A percentile compares a stretch with the other conserved stretches of the same genome.
Conservation (phyloP, 495 filamentous ascomycete species). For the Clohesyomyces aquaticus region DNA sequence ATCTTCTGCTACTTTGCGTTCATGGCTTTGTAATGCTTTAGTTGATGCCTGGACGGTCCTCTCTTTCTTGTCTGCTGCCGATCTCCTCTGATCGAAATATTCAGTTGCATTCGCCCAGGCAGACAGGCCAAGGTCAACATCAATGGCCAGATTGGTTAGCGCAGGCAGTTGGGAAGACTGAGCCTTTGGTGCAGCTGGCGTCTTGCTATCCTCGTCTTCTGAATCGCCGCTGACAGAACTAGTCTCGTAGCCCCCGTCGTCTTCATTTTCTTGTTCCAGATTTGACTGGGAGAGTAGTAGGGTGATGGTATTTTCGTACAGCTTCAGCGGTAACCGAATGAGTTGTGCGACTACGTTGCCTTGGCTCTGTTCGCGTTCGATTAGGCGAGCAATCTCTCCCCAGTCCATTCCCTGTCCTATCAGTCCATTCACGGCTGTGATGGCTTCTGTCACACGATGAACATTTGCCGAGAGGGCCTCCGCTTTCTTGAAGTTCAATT, state of each 20-base stretch:
- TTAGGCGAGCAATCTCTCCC: slow-evolving; percentile 83
- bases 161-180: slow-evolving; percentile 48
- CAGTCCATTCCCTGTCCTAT: slow-evolving; percentile 96
- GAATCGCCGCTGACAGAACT: slow-evolving; percentile 63
- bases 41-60: slow-evolving; percentile 81
- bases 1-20: slow-evolving; percentile 83
- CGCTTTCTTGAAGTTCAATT: slow-evolving; percentile 85
- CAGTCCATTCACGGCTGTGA: slow-evolving; percentile 85
- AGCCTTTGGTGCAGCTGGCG: slow-evolving; percentile 48
- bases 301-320: slow-evolving; percentile 86
- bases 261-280: slow-evolving; percentile 60
- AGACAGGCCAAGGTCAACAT: slow-evolving; percentile 79
- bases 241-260: slow-evolving; percentile 64
- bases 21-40: slow-evolving; percentile 84
- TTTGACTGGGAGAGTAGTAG: slow-evolving; percentile 73
- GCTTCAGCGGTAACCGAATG: slow-evolving; percentile 85
- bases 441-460: slow-evolving; percentile 87
- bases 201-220: slow-evolving; percentile 29
- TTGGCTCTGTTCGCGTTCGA: slow-evolving; percentile 79
- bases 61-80: slow-evolving; percentile 80
- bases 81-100: slow-evolving; percentile 87
- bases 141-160: slow-evolving; percentile 63
- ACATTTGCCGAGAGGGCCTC: slow-evolving; percentile 86
- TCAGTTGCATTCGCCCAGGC: slow-evolving; percentile 87
- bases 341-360: slow-evolving; percentile 84